These are phyloP conservation scores for Meyerozyma carpophila DNA, from an alignment of 1,139 yeast genomes.

Conservation along the genomic window DNA sequence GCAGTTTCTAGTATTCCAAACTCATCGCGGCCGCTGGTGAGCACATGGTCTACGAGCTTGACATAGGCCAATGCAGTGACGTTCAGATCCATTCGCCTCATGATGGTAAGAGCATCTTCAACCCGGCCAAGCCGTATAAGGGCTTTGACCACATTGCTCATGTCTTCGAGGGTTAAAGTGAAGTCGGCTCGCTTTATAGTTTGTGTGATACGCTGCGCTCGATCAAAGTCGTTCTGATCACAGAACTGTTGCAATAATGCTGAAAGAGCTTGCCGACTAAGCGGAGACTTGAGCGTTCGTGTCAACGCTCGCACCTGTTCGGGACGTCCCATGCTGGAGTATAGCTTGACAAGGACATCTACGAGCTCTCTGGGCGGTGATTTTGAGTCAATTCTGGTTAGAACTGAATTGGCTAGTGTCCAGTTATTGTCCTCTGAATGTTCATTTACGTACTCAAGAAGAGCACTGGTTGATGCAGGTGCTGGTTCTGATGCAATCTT, in stretches of 20 bases:
- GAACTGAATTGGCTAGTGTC: not conserved
- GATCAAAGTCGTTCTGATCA: not conserved
- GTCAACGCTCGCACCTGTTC: not conserved
- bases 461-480: not conserved
- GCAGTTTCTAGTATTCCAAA: not conserved
- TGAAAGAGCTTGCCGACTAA: not conserved
- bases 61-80: not conserved
- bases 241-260: not conserved
- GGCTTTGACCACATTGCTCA: not conserved
- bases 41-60: not conserved
- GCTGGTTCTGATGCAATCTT: not conserved
- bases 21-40: not conserved
- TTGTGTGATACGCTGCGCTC: not conserved
- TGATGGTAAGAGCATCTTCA: not conserved
- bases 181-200: not conserved
- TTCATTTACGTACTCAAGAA: not conserved
- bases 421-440: not conserved
- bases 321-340: not conserved
- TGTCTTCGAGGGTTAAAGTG: not conserved
- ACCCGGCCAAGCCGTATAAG: not conserved
- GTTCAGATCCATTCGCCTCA: not conserved
- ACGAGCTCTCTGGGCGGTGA: not conserved
- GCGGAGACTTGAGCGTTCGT: not conserved
- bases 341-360: not conserved
- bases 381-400: not conserved